Evolutionary conservation across 1,284 basidiomycete species (phyloP).

Genomic region (Ceratobasidium sp.): DNA sequence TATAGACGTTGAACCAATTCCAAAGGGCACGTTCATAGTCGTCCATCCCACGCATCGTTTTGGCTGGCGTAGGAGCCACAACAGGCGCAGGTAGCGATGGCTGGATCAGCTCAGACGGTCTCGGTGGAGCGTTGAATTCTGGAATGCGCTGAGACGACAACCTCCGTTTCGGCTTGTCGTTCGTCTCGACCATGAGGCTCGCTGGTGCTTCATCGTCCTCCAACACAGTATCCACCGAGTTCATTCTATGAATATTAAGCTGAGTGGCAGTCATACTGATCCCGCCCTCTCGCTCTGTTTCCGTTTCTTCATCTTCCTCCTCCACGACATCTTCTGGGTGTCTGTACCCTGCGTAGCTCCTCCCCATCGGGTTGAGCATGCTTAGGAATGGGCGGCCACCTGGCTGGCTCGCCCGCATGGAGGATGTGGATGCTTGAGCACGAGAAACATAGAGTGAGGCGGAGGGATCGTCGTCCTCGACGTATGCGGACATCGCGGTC

Average conservation of each 20-base stretch:
- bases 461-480: constrained; percentile 42
- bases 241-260: constrained; percentile 12
- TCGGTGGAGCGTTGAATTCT: constrained; percentile 64
- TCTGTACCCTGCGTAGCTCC: constrained; percentile 74
- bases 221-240: constrained; percentile 50
- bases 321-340: constrained; percentile 46
- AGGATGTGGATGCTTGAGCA: neutral
- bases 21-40: constrained; percentile 92
- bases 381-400: constrained; percentile 69
- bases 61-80: constrained; percentile 54
- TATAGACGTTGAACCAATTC: constrained; percentile 99
- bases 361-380: constrained; percentile 84
- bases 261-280: constrained; percentile 32
- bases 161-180: constrained; percentile 22
- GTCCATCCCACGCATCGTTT: constrained; percentile 78
- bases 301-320: constrained; percentile 50
- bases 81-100: constrained; percentile 49
- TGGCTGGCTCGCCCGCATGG: constrained; percentile 39
- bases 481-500: constrained; percentile 44
- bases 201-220: constrained; percentile 86
- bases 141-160: constrained; percentile 23
- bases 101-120: constrained; percentile 70
- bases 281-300: constrained; percentile 37
- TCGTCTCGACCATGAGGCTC: constrained; percentile 83
- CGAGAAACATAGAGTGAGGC: constrained; percentile 43